These are phyloP conservation scores for Pseudogymnoascus sp. DNA, from an alignment of 2,329 filamentous ascomycete genomes.

Conservation along the genomic window DNA sequence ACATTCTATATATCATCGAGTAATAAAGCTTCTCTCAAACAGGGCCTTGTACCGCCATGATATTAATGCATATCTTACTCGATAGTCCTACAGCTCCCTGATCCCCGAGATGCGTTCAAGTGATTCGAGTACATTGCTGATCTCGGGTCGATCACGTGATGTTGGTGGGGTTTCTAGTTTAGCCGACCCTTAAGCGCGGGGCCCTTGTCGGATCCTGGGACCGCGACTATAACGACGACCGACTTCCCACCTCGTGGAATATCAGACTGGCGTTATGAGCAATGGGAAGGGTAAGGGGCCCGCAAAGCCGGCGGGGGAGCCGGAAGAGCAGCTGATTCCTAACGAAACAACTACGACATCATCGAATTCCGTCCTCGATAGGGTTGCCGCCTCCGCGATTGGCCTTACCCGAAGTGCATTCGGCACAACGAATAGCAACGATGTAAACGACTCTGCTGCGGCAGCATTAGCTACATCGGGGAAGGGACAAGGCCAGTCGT, in stretches of 20 bases:
- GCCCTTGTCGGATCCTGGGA: constrained; percentile 4
- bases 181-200: constrained; percentile 7
- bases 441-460: constrained; percentile 18
- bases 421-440: constrained; percentile 17
- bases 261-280: constrained; percentile 12
- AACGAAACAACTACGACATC: constrained; percentile 5
- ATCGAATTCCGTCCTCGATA: constrained; percentile 20
- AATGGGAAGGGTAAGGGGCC: constrained; percentile 23
- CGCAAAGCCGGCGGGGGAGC: constrained; percentile 12
- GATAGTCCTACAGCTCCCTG: neutral
- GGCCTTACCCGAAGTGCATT: constrained; percentile 30
- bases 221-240: constrained; percentile 6
- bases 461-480: constrained; percentile 22
- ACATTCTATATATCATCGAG: neutral
- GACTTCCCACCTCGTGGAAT: neutral
- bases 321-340: constrained; percentile 11
- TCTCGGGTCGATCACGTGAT: neutral
- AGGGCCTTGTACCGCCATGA: neutral
- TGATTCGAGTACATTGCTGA: neutral
- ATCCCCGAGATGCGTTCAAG: neutral
- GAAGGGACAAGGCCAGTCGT: constrained; percentile 18
- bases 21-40: no score
- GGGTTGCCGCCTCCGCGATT: constrained; percentile 30
- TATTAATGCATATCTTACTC: neutral
- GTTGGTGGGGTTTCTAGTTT: neutral